Percentiles rank a stretch among this genome's conserved stretches.
Evolutionary conservation across 768 basidiomycete genomes (phyloP).

Genomic region (Cyclocybe cylindracea): DNA sequence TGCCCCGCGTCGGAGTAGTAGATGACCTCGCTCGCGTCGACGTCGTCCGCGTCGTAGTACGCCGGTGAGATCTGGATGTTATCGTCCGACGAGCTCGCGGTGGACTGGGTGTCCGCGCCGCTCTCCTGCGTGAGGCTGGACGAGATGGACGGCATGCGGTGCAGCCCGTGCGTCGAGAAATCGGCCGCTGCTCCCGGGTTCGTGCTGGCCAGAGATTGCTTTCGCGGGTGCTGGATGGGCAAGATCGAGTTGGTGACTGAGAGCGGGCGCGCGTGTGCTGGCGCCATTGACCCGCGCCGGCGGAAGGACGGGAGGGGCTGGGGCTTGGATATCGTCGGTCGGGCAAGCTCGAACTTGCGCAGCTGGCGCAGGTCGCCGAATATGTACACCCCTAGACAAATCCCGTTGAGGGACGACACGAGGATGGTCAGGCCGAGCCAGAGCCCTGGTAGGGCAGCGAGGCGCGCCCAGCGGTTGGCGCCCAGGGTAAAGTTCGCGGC

Average conservation of each 20-base stretch:
- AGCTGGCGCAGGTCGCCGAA: constrained; percentile 81
- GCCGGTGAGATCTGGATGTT: constrained; percentile 42
- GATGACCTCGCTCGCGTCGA: constrained; percentile 20
- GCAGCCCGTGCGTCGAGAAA: not conserved
- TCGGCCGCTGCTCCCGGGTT: not conserved
- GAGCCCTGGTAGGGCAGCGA: constrained; percentile 63
- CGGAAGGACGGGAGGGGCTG: constrained; percentile 32
- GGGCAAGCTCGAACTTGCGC: constrained; percentile 73
- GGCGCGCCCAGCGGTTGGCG: constrained; percentile 55
- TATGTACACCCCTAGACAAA: constrained; percentile 77
- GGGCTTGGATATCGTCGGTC: constrained; percentile 63
- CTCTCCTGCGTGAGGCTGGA: constrained; percentile 12
- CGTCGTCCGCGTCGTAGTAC: constrained; percentile 40
- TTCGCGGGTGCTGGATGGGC: constrained; percentile 9
- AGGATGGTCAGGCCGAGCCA: constrained; percentile 70
- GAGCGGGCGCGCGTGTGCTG: constrained; percentile 14
- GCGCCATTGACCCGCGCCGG: not conserved
- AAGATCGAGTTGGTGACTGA: constrained; percentile 13
- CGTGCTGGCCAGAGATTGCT: constrained; percentile 1
- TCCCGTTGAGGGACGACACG: constrained; percentile 65
- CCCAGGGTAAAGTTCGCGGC: constrained; percentile 46
- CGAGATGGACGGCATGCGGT: constrained; percentile 15
- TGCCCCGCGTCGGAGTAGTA: not conserved
- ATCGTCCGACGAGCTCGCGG: constrained; percentile 11
- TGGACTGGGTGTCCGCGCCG: no score